phyloP scores from a whole-genome alignment of 2,329 filamentous ascomycete species.

The Talaromyces rugulosus region DNA sequence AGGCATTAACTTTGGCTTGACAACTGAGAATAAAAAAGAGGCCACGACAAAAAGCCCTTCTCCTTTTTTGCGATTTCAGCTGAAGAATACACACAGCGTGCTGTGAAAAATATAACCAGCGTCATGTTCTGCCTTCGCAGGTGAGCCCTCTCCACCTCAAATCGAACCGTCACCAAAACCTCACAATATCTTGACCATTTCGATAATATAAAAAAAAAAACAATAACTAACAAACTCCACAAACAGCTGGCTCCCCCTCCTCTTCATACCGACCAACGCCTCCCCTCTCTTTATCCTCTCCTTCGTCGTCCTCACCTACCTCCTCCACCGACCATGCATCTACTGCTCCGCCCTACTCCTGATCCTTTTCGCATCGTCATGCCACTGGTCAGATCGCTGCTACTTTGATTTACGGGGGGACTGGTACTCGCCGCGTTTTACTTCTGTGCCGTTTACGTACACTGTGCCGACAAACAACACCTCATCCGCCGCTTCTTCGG shows the following conservation, averaged over 20 bases:
- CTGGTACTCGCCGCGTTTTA: slow-evolving; percentile 81
- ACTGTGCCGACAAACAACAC: slow-evolving; percentile 10
- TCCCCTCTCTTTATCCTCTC: slow-evolving; percentile 81
- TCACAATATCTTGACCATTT: not conserved
- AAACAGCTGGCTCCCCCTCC: slow-evolving; percentile 73
- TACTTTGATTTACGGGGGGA: slow-evolving; percentile 90
- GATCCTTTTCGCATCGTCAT: slow-evolving; percentile 88
- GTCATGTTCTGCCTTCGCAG: slow-evolving; percentile 65
- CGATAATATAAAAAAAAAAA: not conserved
- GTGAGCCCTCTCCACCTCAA: slow-evolving; percentile 36
- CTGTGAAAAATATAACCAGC: not conserved
- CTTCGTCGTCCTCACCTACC: slow-evolving; percentile 90
- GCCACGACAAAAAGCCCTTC: not conserved
- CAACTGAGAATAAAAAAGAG: not conserved
- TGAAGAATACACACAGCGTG: not conserved
- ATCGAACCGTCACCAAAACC: not conserved
- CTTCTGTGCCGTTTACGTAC: slow-evolving; percentile 33
- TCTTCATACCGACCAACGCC: slow-evolving; percentile 83
- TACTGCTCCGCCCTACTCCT: slow-evolving; percentile 96
- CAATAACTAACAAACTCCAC: not conserved
- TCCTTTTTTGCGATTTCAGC: not conserved
- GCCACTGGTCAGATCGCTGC: slow-evolving; percentile 82
- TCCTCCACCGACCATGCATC: slow-evolving; percentile 92
- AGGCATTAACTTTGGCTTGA: not conserved
- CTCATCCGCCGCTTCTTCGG: not conserved